Evolutionary conservation across 306 rosid genomes (phyloP).

Genomic region (Inga leiocalycina): DNA sequence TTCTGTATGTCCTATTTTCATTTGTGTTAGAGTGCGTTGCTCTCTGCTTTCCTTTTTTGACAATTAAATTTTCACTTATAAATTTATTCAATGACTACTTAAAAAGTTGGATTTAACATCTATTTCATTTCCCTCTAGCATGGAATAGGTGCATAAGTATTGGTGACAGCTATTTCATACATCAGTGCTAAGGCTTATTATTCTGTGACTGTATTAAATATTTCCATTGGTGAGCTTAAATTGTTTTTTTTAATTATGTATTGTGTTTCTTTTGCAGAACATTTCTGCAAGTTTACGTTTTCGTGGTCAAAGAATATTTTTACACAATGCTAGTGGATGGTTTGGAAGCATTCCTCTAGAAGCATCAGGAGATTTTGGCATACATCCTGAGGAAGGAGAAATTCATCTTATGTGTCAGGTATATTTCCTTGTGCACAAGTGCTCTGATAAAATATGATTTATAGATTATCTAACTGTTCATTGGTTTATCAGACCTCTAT

Average conservation of each 20-base stretch:
- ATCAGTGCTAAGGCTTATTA: slow-evolving; percentile 14
- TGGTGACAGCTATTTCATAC: neutral
- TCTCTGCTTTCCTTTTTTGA: slow-evolving; percentile 10
- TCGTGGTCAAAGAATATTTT: slow-evolving; percentile 87
- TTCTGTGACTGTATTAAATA: slow-evolving; percentile 3
- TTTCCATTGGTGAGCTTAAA: neutral
- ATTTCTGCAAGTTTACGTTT: slow-evolving; percentile 72
- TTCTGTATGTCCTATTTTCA: slow-evolving; percentile 59
- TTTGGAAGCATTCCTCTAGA: slow-evolving; percentile 90
- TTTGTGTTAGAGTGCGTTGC: slow-evolving; percentile 23
- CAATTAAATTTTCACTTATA: neutral
- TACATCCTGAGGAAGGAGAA: slow-evolving; percentile 93
- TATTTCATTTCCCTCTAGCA: slow-evolving; percentile 13
- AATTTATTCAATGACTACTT: neutral
- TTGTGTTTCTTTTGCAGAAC: slow-evolving; percentile 62
- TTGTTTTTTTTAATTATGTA: slow-evolving; percentile 3
- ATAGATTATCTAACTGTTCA: slow-evolving; percentile 5
- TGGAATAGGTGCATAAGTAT: neutral
- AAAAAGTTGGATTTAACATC: neutral
- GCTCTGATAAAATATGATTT: slow-evolving; percentile 4
- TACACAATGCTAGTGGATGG: slow-evolving; percentile 91
- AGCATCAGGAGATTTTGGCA: slow-evolving; percentile 96
- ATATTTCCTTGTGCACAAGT: slow-evolving; percentile 1
- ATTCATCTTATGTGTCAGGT: slow-evolving; percentile 95
- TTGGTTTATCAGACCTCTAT: slow-evolving; percentile 2